These are phyloP conservation scores for Xylariales sp. DNA, from an alignment of 2,329 filamentous ascomycete species.

Conservation along the genomic window DNA sequence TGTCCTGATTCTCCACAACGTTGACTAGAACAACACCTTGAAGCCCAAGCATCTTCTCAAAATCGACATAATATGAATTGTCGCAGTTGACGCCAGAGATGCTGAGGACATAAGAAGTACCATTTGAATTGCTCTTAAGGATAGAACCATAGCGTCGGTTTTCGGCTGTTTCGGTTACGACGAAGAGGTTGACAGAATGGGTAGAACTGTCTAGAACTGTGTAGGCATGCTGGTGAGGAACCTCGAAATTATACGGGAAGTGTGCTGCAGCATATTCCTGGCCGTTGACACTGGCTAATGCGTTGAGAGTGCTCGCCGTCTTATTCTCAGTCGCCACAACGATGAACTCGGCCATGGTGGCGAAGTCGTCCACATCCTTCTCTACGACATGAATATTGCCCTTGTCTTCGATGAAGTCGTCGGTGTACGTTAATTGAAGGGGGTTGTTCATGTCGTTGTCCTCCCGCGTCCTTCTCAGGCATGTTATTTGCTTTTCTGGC, in stretches of 20 bases:
- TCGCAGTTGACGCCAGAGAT: conserved; percentile 79
- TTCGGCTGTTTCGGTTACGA: conserved; percentile 65
- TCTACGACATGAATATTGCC: conserved; percentile 51
- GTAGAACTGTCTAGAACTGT: conserved; percentile 94
- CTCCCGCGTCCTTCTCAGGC: conserved; percentile 59
- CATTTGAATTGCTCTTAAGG: conserved; percentile 98
- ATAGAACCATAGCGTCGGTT: conserved; percentile 77
- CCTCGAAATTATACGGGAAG: conserved; percentile 81
- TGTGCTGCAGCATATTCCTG: conserved; percentile 74
- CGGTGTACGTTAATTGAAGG: conserved; percentile 68
- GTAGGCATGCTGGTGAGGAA: conserved; percentile 75
- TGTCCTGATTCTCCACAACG: conserved; percentile 69
- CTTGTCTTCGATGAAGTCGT: conserved; percentile 69
- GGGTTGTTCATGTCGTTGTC: conserved; percentile 60
- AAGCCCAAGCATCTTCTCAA: conserved; percentile 89
- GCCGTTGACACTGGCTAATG: conserved; percentile 83
- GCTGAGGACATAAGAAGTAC: conserved; percentile 88
- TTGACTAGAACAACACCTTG: conserved; percentile 91
- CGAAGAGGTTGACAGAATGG: conserved; percentile 90
- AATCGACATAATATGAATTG: conserved; percentile 76
- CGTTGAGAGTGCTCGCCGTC: conserved; percentile 64
- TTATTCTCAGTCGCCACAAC: conserved; percentile 75
- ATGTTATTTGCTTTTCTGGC: conserved; percentile 50
- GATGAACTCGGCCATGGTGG: conserved; percentile 95
- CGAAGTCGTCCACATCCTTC: conserved; percentile 75